Evolutionary conservation across 2,329 filamentous ascomycete genomes (phyloP), one percentile per base, ranked within the genome.

Genomic region (Fusarium newnesense): DNA sequence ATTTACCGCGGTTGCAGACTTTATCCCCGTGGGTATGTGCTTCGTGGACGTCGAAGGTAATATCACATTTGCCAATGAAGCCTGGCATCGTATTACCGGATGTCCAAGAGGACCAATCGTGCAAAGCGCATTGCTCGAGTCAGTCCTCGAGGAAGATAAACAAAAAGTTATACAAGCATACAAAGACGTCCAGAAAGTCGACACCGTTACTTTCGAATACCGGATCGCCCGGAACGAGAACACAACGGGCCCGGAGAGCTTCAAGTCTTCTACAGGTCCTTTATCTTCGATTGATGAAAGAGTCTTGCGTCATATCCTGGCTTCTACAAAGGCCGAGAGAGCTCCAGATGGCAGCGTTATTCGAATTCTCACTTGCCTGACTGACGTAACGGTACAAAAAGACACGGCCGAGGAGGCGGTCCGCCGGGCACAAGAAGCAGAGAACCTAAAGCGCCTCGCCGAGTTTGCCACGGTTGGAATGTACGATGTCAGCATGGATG

Each of bases 21-120:
- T 94, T 58, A 90, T 93, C 5, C 93, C 93, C 0, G 90, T 93
- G 3, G 93, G 92, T 24, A 91, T 94, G 82, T 93, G 91, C 76
- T 92, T 94, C 66, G 89, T 91, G 16, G 88, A 93, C 76, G 84
- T 86, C 4, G 83, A 87, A 54, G 92, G 92, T 18, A 87, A 88
- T 43, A 88, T 94, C 64, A 89, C 87, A 1, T 94, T 92, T 78
- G 92, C 91, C 67, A 95, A 95, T 76, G 88, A 93, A 56, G 89
- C 91, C 13, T 94, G 86, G 84, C 84, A 87, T 73, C 83, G 84
- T 43, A 87, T 89, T 40, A 87, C 86, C 3, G 86, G 86, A 3
- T 82, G 84, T 52, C 78, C 83, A 42, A 79, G 73, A 68, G 81
- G 79, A 21, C 70, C 79, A 11, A 76, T 83, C 21, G 73, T 73